Conservation (phyloP, 441 rosid genomes). For the Populus hybrid region DNA sequence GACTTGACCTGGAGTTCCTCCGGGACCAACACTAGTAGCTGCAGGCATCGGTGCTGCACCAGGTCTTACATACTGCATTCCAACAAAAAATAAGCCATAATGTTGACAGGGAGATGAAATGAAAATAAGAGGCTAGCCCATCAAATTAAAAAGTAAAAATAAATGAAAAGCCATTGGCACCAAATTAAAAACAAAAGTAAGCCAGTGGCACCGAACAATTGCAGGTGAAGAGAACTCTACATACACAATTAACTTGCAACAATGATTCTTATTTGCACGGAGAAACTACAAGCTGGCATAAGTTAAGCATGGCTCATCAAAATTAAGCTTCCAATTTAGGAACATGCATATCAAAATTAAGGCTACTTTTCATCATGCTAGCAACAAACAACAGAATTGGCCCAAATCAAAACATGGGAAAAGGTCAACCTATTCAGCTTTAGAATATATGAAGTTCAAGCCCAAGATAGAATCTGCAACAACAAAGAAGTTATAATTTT, state of each 20-base stretch:
- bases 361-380: constrained; percentile 1
- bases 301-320: neutral
- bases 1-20: constrained; percentile 65
- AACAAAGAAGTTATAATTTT: neutral
- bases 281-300: constrained; percentile 1
- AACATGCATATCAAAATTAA: constrained; percentile 1
- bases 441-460: neutral
- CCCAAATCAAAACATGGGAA: neutral
- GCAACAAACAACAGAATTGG: neutral
- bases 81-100: constrained; percentile 27
- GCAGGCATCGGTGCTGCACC: constrained; percentile 85
- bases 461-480: neutral
- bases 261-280: neutral
- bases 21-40: constrained; percentile 44
- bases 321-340: neutral
- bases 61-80: constrained; percentile 95
- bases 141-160: constrained; percentile 3
- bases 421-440: neutral
- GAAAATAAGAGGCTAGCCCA: constrained; percentile 5
- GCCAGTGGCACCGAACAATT: neutral
- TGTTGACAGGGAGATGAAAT: constrained; percentile 15
- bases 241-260: neutral
- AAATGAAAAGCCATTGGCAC: neutral
- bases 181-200: neutral
- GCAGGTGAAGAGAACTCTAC: neutral